Base-by-base conservation (phyloP, 1,284 basidiomycete species). In the Cryptococcus deneoformans region DNA sequence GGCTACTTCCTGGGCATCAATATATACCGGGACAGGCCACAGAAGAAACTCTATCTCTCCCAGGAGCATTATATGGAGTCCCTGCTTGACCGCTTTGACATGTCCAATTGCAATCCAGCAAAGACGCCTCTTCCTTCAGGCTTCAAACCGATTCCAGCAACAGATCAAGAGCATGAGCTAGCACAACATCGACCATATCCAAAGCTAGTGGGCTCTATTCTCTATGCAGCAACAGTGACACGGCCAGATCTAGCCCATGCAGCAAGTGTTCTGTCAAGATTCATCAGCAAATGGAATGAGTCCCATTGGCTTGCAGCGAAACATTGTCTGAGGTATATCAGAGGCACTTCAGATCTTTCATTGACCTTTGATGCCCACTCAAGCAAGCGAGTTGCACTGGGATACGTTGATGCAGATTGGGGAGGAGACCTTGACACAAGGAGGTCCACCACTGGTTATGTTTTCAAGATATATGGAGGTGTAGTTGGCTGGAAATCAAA, bases 381-480 rank as follows among this genome's bases (percentile, higher is more conserved):
- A 63, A 2, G 54, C 65, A 9, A 53, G 48, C 16, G 44, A 46
- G 42, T 68, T 59, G 50, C 46, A 53, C 46, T 53, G 34, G 56
- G 52, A 14, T 58, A 46, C 51, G 46, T 50, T 20, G 52, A 58
- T 50, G 52, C 49, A 42, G 40, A 42, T 42, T 42, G 40, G 40
- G 40, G 40, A 42, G 40, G 40, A n/a, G 10, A n/a, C 58, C 5
- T 52, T 11, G 54, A 65, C 8, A 65, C 63, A 11, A 20, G 62
- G 8, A 38, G 60, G 8, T 70, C 70, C 5, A 71, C 67, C 7
- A 69, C 67, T 9, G 67, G 65, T 0, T 70, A 70, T 43, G 6
- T 66, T 12, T 65, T 65, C 59, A 57, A 63, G 6, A 29, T 59
- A 10, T 59, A 53, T 47, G 65, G 64, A 8, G 61, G 59, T 7